Evolutionary conservation across 208 protist genomes (phyloP).

Genomic region (Polymyxa betae): DNA sequence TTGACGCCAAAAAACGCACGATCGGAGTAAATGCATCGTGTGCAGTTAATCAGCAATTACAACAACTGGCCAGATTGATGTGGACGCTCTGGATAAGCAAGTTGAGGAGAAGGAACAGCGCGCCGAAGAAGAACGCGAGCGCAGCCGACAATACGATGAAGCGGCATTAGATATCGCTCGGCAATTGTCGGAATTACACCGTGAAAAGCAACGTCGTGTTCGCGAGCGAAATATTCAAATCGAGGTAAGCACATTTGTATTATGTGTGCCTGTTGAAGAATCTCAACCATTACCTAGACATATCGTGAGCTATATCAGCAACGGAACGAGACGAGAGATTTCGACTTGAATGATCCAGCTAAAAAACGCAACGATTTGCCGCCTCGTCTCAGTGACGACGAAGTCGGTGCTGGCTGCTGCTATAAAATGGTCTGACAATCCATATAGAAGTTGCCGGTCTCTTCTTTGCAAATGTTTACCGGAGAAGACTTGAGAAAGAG

Average conservation of each 20-base stretch:
- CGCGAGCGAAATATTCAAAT: slow-evolving; percentile 21
- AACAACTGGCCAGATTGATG: background rate
- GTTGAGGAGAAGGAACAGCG: background rate
- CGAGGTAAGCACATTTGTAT: background rate
- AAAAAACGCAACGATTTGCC: background rate
- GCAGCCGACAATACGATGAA: background rate
- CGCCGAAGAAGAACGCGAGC: background rate
- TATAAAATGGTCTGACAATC: background rate
- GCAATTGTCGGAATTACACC: background rate
- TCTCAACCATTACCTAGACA: background rate
- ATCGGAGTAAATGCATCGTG: background rate
- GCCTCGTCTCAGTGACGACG: slow-evolving; percentile 33
- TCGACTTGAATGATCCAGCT: slow-evolving; percentile 18
- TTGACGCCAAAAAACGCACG: background rate
- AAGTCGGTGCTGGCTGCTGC: background rate
- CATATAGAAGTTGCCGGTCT: slow-evolving; percentile 35
- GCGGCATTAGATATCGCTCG: slow-evolving; percentile 13
- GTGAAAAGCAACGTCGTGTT: background rate
- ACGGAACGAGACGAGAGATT: background rate
- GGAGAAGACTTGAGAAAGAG: slow-evolving; percentile 16
- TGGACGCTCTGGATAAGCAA: background rate
- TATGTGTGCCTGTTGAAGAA: background rate
- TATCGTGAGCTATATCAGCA: background rate
- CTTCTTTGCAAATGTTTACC: slow-evolving; percentile 47
- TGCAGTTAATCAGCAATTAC: background rate